Base-by-base conservation (phyloP, 116 monocot species). In the Phalaenopsis hybrid region DNA sequence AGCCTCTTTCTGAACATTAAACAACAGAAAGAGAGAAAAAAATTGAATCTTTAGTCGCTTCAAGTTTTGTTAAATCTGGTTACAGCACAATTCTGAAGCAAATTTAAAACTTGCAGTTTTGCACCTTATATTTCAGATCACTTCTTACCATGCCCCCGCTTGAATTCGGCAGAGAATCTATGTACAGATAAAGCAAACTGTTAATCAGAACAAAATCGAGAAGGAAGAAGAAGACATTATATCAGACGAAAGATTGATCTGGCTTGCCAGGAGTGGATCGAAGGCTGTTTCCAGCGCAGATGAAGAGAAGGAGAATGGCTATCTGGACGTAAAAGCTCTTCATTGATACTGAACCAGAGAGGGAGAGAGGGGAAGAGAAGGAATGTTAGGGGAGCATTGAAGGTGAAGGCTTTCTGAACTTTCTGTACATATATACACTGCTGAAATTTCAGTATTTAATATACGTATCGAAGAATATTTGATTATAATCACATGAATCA, bases 401-500 rank as follows among this genome's bases (percentile, higher is more conserved):
- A 16, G 65, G 65, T 65, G 65, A 65, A 65, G 16, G 72, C 72
- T 73, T 34, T 37, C 44, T 16, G 41, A 41, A 41, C 44, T 49
- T 37, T 33, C 18, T 18, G 21, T 43, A 9, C 77, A 69, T 76
- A 84, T 81, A 86, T 65, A 65, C 7, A 65, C 23, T 23, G 6
- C 65, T 65, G 65, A 65, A 23, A 23, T 9, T 25, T 65, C 10
- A 17, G 33, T 65, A 20, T 70, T 83, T 50, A 83, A 82, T 81
- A 85, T 80, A 81, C 51, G 73, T 72, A 15, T 50, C 16, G 11
- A 74, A 79, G 81, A 63, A 85, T 85, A 84, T 85, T 85, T 89
- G 85, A 83, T 78, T 84, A 18, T 5, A 20, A 44, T 87, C 90
- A 90, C 90, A 90, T 83, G 90, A 90, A 85, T 67, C 87, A 83